Conservation (phyloP, 345 rosid genomes). For the Citrus sp. region DNA sequence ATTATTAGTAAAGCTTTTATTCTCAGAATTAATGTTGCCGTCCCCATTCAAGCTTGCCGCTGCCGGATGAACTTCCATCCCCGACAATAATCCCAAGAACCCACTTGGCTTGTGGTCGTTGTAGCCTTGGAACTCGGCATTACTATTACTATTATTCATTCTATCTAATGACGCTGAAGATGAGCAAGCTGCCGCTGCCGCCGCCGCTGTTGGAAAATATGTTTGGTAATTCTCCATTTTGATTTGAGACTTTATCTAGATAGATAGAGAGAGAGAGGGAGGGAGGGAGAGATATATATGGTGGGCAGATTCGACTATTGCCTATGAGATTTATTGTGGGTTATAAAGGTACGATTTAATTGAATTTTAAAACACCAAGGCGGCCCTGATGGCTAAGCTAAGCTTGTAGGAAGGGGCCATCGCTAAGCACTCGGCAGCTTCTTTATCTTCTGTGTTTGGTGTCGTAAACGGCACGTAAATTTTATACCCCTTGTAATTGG, state of each 20-base stretch:
- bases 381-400: conserved; percentile 7
- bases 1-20: not conserved
- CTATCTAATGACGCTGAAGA: conserved; percentile 27
- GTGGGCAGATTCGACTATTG: no score
- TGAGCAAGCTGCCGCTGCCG: conserved; percentile 2
- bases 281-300: not conserved
- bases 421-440: not conserved
- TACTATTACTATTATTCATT: not conserved
- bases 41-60: not conserved
- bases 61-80: conserved; percentile 7
- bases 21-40: not conserved
- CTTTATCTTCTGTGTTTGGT: conserved; percentile 10
- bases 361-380: not conserved
- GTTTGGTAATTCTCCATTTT: conserved; percentile 20
- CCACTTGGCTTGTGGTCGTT: conserved; percentile 16
- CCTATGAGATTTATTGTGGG: not conserved
- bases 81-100: conserved; percentile 30
- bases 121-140: conserved; percentile 10
- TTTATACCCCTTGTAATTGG: not conserved
- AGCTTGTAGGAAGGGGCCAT: not conserved
- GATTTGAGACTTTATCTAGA: not conserved
- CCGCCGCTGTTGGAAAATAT: conserved; percentile 6
- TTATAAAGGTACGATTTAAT: not conserved
- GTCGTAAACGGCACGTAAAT: conserved; percentile 39
- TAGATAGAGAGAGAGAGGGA: not conserved